Conservation (phyloP, 768 basidiomycete species). For the Lactarius trivialis region DNA sequence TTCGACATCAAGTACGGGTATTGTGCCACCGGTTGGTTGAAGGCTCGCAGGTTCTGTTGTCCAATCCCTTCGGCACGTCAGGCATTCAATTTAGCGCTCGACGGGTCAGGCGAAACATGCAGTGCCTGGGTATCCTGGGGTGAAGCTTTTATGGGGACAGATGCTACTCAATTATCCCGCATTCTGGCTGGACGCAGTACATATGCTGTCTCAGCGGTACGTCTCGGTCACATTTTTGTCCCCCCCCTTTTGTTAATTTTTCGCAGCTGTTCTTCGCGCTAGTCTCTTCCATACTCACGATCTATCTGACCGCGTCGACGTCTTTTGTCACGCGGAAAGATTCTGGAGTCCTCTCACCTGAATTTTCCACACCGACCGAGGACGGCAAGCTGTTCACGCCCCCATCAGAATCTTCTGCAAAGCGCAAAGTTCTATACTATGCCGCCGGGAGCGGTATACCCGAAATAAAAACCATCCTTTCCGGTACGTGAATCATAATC, state of each 20-base stretch:
- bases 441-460: constrained; percentile 96
- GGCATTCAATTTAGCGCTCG: background rate
- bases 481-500: constrained; percentile 41
- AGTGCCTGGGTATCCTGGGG: constrained; percentile 74
- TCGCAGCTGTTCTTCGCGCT: constrained; percentile 65
- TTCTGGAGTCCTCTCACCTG: constrained; percentile 56
- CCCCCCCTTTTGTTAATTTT: background rate
- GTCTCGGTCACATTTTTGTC: constrained; percentile 27
- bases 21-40: constrained; percentile 64
- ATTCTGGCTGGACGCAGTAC: constrained; percentile 54
- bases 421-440: constrained; percentile 78
- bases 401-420: constrained; percentile 27
- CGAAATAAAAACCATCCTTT: constrained; percentile 92
- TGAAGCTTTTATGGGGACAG: constrained; percentile 39
- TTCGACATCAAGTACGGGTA: constrained; percentile 93
- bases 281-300: constrained; percentile 70
- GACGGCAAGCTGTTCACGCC: constrained; percentile 19
- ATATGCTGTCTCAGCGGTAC: constrained; percentile 74
- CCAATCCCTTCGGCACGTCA: constrained; percentile 29
- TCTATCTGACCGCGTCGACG: constrained; percentile 82
- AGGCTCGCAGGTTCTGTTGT: constrained; percentile 80
- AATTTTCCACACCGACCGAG: constrained; percentile 31
- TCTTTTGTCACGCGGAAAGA: constrained; percentile 88
- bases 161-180: constrained; percentile 32
- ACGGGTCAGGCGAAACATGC: constrained; percentile 40